phyloP scores from a whole-genome alignment of 2,329 filamentous ascomycete species.

The Fonsecaea monophora region DNA sequence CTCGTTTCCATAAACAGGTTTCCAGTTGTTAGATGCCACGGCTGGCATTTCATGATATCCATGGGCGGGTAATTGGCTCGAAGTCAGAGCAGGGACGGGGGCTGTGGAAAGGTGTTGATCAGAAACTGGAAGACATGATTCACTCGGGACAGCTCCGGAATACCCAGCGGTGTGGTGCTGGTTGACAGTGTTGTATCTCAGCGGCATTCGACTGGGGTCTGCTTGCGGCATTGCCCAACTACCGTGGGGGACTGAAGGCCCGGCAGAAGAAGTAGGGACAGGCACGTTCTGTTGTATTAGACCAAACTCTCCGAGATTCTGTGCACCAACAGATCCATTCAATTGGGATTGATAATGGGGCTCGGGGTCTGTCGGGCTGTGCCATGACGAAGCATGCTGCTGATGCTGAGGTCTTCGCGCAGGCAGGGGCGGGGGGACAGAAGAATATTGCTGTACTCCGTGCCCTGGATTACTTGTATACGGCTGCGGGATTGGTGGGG shows the following conservation, averaged over 20 bases:
- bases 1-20: not conserved
- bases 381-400: constrained; percentile 9
- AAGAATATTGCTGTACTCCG: not conserved
- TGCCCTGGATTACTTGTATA: constrained; percentile 11
- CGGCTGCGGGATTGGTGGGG: constrained; percentile 2
- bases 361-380: not conserved
- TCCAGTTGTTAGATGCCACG: not conserved
- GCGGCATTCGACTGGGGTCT: not conserved
- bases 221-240: not conserved
- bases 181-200: not conserved
- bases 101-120: not conserved
- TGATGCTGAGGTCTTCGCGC: constrained; percentile 10
- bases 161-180: not conserved
- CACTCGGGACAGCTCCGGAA: not conserved
- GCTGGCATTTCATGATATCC: constrained; percentile 28
- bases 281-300: not conserved
- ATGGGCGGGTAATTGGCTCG: not conserved
- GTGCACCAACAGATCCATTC: not conserved
- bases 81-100: not conserved
- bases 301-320: not conserved
- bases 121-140: not conserved
- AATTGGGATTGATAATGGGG: not conserved
- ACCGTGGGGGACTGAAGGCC: not conserved
- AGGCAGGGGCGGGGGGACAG: constrained; percentile 13
- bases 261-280: not conserved